These are phyloP conservation scores for Botrytis squamosa DNA, from an alignment of 2,329 filamentous ascomycete species.

Conservation along the genomic window DNA sequence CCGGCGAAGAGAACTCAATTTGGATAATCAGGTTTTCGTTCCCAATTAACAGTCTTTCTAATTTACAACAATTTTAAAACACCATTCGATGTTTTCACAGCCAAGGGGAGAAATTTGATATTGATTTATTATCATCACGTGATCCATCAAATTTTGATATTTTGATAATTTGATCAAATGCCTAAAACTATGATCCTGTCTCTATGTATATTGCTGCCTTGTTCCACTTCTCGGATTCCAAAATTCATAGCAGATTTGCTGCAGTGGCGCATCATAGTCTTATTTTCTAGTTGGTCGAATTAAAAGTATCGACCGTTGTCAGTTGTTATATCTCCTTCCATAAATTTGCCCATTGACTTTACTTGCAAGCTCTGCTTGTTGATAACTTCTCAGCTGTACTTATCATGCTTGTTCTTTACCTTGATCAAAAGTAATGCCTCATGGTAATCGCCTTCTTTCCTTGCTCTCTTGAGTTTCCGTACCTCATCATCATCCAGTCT, in stretches of 20 bases:
- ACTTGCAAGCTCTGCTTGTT: not conserved
- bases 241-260: not conserved
- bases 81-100: not conserved
- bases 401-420: slow-evolving; percentile 91
- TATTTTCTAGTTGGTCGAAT: not conserved
- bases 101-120: not conserved
- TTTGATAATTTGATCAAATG: not conserved
- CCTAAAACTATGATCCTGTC: not conserved
- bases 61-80: not conserved
- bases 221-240: not conserved
- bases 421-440: slow-evolving; percentile 83
- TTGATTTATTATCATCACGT: slow-evolving; percentile 7
- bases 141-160: slow-evolving; percentile 1
- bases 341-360: not conserved
- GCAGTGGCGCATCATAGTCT: not conserved
- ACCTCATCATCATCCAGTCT: slow-evolving; percentile 83
- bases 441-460: slow-evolving; percentile 85
- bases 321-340: not conserved
- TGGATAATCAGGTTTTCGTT: not conserved
- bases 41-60: not conserved
- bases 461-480: slow-evolving; percentile 74
- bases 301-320: not conserved
- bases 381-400: slow-evolving; percentile 54
- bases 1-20: not conserved
- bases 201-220: not conserved